Evolutionary conservation across 805 yeast genomes (phyloP).

Genomic region (Candida anglica): DNA sequence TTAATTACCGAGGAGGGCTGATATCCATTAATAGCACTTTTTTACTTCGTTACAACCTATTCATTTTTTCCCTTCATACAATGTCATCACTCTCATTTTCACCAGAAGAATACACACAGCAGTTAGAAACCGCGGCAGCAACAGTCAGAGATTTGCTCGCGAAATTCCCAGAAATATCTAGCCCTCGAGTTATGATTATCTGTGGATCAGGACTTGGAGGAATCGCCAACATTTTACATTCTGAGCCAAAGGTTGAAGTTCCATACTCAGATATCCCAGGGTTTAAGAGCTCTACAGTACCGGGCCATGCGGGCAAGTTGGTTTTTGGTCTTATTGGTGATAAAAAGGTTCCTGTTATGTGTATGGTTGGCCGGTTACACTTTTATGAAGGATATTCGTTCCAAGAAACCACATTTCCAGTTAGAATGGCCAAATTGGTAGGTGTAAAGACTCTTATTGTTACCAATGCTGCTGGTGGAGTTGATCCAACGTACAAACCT

Average conservation of each 20-base stretch:
- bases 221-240: constrained; percentile 52
- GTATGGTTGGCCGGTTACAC: constrained; percentile 93
- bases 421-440: constrained; percentile 66
- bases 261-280: constrained; percentile 74
- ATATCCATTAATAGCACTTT: neutral
- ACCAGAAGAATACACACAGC: constrained; percentile 12
- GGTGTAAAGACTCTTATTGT: constrained; percentile 64
- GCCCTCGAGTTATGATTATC: constrained; percentile 71
- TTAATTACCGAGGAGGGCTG: too few relatives aligned
- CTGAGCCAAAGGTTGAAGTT: constrained; percentile 45
- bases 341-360: constrained; percentile 72
- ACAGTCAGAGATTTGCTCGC: constrained; percentile 3
- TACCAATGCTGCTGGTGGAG: constrained; percentile 97
- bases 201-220: constrained; percentile 97
- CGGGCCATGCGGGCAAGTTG: constrained; percentile 84
- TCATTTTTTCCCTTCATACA: neutral
- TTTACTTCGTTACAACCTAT: neutral
- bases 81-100: constrained; percentile 7
- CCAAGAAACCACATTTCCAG: constrained; percentile 78
- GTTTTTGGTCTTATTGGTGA: constrained; percentile 73
- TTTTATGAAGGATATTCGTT: constrained; percentile 90
- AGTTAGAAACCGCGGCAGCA: constrained; percentile 7
- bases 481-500: constrained; percentile 59
- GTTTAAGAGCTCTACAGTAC: constrained; percentile 76
- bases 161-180: constrained; percentile 9